Conservation (phyloP, 805 yeast genomes). For the Lipomyces sp. region DNA sequence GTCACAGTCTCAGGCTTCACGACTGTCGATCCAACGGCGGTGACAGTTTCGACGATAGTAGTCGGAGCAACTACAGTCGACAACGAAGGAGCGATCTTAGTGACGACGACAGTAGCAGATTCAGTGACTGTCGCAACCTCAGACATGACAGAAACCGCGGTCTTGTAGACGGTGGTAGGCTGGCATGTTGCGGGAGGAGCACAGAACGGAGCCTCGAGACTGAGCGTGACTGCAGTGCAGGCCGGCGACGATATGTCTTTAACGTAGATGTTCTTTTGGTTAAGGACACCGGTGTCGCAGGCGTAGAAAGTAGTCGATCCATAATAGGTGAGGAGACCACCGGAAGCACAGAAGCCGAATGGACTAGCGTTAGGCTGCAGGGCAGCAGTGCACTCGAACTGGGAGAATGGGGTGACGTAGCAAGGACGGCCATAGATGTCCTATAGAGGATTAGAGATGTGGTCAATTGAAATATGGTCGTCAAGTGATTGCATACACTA, state of each 20-base stretch:
- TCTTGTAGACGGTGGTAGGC: conserved; percentile 21
- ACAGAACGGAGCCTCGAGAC: conserved; percentile 25
- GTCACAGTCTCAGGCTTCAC: too few species aligned
- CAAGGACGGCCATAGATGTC: conserved; percentile 36
- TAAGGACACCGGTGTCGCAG: conserved; percentile 36
- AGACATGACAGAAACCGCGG: conserved; percentile 3
- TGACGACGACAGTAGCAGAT: conserved; percentile 14
- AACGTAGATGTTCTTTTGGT: conserved; percentile 35
- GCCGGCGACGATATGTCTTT: conserved; percentile 31
- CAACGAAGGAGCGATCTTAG: conserved; percentile 5
- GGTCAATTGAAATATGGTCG: too few species aligned
- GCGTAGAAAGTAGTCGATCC: conserved; percentile 35
- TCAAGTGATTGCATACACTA: conserved; percentile 15
- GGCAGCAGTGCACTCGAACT: conserved; percentile 37
- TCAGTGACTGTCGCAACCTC: conserved; percentile 11
- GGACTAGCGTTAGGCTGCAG: conserved; percentile 35
- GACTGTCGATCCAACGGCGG: background rate
- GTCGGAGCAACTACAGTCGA: conserved; percentile 7
- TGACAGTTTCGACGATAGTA: conserved; percentile 30
- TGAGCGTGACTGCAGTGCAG: conserved; percentile 30
- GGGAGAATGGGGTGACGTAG: conserved; percentile 37
- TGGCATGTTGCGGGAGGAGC: conserved; percentile 22
- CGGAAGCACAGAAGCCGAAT: conserved; percentile 32
- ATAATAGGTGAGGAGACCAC: conserved; percentile 31
- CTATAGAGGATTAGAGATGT: background rate